Conservation (phyloP, 139 green algal genomes). For the Picochlorum sp. region DNA sequence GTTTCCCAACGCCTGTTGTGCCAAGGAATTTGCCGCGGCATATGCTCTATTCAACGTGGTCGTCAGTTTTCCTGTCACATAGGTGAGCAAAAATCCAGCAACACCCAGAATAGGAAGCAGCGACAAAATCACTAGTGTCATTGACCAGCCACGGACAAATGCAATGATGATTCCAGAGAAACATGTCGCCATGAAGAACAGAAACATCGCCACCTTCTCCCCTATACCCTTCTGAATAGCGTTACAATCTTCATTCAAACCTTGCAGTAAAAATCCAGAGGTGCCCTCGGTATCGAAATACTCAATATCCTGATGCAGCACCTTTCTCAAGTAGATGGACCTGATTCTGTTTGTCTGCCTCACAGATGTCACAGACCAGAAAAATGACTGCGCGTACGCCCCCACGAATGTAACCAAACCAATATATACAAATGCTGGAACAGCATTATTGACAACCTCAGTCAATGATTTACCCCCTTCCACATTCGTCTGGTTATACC, state of each 20-base stretch:
- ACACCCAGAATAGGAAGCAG: slow-evolving; percentile 49
- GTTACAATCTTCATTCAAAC: slow-evolving; percentile 63
- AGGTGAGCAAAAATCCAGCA: slow-evolving; percentile 39
- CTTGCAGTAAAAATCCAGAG: slow-evolving; percentile 48
- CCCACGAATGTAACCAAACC: slow-evolving; percentile 33
- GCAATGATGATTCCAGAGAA: slow-evolving; percentile 38
- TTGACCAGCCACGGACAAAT: slow-evolving; percentile 57
- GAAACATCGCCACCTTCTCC: slow-evolving; percentile 37
- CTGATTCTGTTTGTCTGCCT: slow-evolving; percentile 29
- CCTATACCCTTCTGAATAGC: slow-evolving; percentile 50
- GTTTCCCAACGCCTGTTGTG: slow-evolving; percentile 53
- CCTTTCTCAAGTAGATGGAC: slow-evolving; percentile 38
- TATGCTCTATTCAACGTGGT: slow-evolving; percentile 24
- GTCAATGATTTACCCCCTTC: background rate
- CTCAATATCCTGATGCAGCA: slow-evolving; percentile 72
- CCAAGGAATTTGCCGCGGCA: slow-evolving; percentile 51
- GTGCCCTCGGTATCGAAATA: slow-evolving; percentile 76
- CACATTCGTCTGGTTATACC: background rate
- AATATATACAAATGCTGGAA: slow-evolving; percentile 61
- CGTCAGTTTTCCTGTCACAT: slow-evolving; percentile 19
- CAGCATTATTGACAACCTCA: slow-evolving; percentile 17
- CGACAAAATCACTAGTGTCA: slow-evolving; percentile 78
- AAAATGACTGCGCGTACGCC: slow-evolving; percentile 31
- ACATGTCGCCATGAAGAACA: slow-evolving; percentile 33
- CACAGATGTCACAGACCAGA: slow-evolving; percentile 28